Conservation (phyloP, 345 rosid genomes). For the Populus deltoides region DNA sequence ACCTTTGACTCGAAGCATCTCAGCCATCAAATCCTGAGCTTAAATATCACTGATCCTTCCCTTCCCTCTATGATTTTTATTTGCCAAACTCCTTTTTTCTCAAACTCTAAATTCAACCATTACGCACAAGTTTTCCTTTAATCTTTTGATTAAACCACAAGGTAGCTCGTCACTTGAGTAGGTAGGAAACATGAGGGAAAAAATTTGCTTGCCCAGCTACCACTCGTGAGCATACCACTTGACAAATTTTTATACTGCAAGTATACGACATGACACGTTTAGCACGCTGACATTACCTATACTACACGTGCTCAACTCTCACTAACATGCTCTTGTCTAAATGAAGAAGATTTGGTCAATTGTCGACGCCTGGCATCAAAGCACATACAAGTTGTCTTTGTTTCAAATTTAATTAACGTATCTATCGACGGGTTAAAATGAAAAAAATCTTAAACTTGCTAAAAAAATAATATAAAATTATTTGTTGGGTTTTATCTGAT, state of each 20-base stretch:
- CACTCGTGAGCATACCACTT: background rate
- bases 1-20: background rate
- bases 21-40: background rate
- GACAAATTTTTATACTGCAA: background rate
- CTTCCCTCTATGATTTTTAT: background rate
- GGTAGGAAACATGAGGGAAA: slow-evolving; percentile 3
- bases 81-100: background rate
- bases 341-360: background rate
- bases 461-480: no score
- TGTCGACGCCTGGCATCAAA: background rate
- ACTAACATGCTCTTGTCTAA: background rate
- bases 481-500: no score
- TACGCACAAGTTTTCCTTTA: background rate
- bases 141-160: background rate
- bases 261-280: background rate
- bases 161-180: background rate
- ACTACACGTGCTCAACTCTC: background rate
- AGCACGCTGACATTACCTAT: background rate
- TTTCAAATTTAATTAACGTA: background rate
- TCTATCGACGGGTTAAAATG: background rate
- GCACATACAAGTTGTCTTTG: background rate
- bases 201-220: background rate
- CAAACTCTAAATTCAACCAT: background rate
- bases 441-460: no score
- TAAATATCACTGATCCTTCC: background rate